A percentile compares a stretch with the other conserved stretches of the same genome.
Conservation (phyloP, 176 grass and related monocot genomes). For the Chrysopogon serrulatus region DNA sequence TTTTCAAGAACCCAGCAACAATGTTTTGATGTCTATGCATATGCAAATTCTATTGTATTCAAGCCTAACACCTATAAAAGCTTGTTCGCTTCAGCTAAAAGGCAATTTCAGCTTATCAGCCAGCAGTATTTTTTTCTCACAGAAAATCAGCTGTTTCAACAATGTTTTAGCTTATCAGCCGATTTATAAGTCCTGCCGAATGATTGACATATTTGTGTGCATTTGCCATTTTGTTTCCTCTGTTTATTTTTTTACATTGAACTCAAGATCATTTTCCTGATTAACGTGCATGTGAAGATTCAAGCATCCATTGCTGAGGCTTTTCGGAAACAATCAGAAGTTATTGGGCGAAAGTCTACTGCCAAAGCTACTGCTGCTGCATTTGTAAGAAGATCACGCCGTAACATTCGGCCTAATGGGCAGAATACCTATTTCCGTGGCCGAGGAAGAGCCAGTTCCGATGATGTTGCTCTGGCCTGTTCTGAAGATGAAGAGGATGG, state of each 20-base stretch:
- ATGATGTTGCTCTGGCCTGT: constrained; percentile 26
- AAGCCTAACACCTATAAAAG: neutral
- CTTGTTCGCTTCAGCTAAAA: too few species aligned
- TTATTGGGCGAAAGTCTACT: constrained; percentile 45
- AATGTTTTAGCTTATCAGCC: too few species aligned
- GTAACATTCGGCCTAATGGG: constrained; percentile 38
- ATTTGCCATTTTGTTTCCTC: constrained; percentile 10
- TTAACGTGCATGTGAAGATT: constrained; percentile 51
- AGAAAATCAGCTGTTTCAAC: too few species aligned
- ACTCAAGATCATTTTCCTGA: neutral
- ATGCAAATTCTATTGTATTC: neutral
- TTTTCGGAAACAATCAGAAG: constrained; percentile 64
- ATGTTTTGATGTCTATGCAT: neutral
- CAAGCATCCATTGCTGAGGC: constrained; percentile 83
- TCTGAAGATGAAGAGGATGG: constrained; percentile 65
- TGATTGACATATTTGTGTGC: neutral
- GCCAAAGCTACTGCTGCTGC: constrained; percentile 39
- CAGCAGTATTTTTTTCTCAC: too few species aligned
- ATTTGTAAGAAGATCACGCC: constrained; percentile 55
- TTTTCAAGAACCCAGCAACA: neutral
- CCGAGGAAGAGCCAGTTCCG: constrained; percentile 36
- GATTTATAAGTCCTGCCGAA: too few species aligned
- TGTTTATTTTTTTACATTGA: neutral
- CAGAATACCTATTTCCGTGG: constrained; percentile 35
- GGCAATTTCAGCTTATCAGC: too few species aligned